Percentiles rank a stretch among this genome's conserved stretches.
phyloP scores from a whole-genome alignment of 2,329 filamentous ascomycete species.

The Aspergillus piperis region DNA sequence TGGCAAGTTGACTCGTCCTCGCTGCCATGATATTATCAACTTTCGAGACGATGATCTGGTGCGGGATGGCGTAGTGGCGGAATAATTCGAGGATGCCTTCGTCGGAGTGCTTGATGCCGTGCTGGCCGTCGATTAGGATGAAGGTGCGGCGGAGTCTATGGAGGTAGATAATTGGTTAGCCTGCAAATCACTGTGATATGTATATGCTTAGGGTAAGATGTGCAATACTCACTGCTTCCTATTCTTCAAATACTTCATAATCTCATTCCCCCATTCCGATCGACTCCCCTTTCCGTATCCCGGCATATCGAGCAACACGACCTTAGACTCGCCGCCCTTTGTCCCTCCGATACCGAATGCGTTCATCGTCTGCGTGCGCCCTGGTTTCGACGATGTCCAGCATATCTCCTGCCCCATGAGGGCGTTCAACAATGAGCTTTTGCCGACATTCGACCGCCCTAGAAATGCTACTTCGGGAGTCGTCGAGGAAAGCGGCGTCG shows the following conservation, averaged over 20 bases:
- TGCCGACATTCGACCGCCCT: slow-evolving; percentile 70
- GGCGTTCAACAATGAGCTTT: slow-evolving; percentile 67
- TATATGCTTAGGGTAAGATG: too few species aligned
- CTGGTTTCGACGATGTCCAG: slow-evolving; percentile 60
- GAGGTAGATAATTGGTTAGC: neutral
- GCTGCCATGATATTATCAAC: slow-evolving; percentile 58
- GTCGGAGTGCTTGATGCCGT: slow-evolving; percentile 66
- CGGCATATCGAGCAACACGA: slow-evolving; percentile 70
- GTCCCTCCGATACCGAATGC: slow-evolving; percentile 62
- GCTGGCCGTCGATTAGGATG: slow-evolving; percentile 63
- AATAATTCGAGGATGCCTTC: slow-evolving; percentile 59
- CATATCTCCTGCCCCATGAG: slow-evolving; percentile 57
- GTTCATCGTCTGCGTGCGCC: slow-evolving; percentile 66
- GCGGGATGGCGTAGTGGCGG: slow-evolving; percentile 57
- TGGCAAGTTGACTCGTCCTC: slow-evolving; percentile 34
- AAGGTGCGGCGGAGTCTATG: slow-evolving; percentile 60
- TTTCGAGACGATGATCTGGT: slow-evolving; percentile 69
- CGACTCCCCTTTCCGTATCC: slow-evolving; percentile 67
- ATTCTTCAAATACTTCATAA: slow-evolving; percentile 66
- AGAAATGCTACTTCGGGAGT: slow-evolving; percentile 67
- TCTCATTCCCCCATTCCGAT: slow-evolving; percentile 65
- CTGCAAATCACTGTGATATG: neutral
- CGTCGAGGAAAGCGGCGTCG: slow-evolving; percentile 54
- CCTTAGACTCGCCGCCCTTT: slow-evolving; percentile 45
- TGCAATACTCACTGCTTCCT: slow-evolving; percentile 57